Conservation (phyloP, 1,284 basidiomycete species). For the Cutaneotrichosporon sp. region DNA sequence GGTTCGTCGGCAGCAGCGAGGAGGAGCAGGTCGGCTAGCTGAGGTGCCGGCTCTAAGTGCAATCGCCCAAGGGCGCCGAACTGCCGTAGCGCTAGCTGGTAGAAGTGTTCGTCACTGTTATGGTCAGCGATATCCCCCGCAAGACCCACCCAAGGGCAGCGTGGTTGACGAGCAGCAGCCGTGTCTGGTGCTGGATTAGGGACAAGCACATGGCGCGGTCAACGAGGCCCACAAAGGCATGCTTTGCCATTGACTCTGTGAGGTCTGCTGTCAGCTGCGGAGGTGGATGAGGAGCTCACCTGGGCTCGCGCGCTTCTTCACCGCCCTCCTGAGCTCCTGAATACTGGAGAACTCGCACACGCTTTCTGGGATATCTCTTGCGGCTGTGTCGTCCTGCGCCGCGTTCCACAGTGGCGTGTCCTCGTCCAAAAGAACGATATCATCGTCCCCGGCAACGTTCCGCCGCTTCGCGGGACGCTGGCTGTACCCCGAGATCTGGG, state of each 20-base stretch:
- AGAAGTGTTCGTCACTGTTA: slow-evolving; percentile 84
- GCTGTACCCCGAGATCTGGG: slow-evolving; percentile 27
- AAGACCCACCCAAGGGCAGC: slow-evolving; percentile 65
- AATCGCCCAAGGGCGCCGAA: slow-evolving; percentile 78
- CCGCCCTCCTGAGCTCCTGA: slow-evolving; percentile 58
- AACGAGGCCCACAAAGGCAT: slow-evolving; percentile 90
- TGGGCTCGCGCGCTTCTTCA: slow-evolving; percentile 61
- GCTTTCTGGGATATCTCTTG: slow-evolving; percentile 65
- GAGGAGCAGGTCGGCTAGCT: slow-evolving; percentile 63
- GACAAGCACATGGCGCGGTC: slow-evolving; percentile 70
- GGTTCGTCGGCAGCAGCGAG: slow-evolving; percentile 72
- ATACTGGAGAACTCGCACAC: slow-evolving; percentile 78
- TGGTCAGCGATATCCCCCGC: background rate
- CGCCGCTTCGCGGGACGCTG: slow-evolving; percentile 30
- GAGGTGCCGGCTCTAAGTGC: slow-evolving; percentile 75
- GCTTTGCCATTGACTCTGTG: slow-evolving; percentile 74
- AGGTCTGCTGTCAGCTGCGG: slow-evolving; percentile 56
- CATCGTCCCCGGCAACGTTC: slow-evolving; percentile 27
- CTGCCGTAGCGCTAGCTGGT: slow-evolving; percentile 86
- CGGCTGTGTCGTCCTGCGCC: slow-evolving; percentile 17
- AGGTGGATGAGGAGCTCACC: slow-evolving; percentile 53
- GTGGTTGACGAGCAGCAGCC: slow-evolving; percentile 85
- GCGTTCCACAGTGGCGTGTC: slow-evolving; percentile 22
- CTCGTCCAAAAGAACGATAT: slow-evolving; percentile 19
- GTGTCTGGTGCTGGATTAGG: slow-evolving; percentile 80